phyloP scores from a whole-genome alignment of 306 rosid species.

The Cicer arietinum region DNA sequence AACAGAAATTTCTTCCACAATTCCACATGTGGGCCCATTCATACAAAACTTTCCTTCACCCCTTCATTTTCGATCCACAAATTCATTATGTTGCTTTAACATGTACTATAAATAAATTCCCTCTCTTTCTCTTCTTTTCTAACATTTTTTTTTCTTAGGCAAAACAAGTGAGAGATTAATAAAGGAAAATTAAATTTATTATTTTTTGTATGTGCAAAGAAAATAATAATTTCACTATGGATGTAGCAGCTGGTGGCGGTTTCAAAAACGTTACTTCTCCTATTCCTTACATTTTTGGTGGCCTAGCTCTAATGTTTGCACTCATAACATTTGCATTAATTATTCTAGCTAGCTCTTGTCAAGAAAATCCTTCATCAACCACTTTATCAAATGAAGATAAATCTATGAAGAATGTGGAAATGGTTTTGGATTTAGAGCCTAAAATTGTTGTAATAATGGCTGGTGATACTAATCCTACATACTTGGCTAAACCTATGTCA shows the following conservation, averaged over 20 bases:
- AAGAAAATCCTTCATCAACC: constrained; percentile 13
- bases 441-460: constrained; percentile 87
- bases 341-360: constrained; percentile 60
- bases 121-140: neutral
- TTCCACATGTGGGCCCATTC: constrained; percentile 35
- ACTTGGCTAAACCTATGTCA: constrained; percentile 69
- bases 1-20: constrained; percentile 28
- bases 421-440: constrained; percentile 48
- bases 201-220: constrained; percentile 2
- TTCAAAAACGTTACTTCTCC: constrained; percentile 60
- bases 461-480: constrained; percentile 75
- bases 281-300: constrained; percentile 64
- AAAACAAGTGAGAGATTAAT: constrained; percentile 9
- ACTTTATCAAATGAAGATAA: constrained; percentile 24
- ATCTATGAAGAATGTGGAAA: constrained; percentile 31
- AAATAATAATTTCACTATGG: constrained; percentile 28
- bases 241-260: constrained; percentile 38
- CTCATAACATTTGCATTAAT: constrained; percentile 61
- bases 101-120: constrained; percentile 21
- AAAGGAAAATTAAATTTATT: neutral
- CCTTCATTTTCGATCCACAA: too few relatives aligned
- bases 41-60: neutral
- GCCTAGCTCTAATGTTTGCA: constrained; percentile 63
- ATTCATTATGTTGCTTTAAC: constrained; percentile 4
- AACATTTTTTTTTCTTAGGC: too few relatives aligned